Percentiles rank a stretch among this genome's conserved stretches.
Conservation (phyloP, 164 flowering plant genomes). For the Chimonanthus salicifolius region DNA sequence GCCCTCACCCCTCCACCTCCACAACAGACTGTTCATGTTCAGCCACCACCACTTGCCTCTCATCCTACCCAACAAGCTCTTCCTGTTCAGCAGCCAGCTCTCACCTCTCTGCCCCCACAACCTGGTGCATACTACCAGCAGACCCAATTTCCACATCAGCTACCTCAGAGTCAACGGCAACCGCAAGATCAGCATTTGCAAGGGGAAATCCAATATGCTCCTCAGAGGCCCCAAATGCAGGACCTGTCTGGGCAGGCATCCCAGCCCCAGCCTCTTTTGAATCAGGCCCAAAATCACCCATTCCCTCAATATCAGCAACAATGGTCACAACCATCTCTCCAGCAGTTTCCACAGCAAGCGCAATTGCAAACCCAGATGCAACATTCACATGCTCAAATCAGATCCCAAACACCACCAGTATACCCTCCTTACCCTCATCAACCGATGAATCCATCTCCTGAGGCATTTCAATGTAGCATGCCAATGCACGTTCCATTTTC, state of each 20-base stretch:
- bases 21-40: conserved; percentile 34
- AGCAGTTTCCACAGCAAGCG: conserved; percentile 29
- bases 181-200: conserved; percentile 51
- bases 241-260: conserved; percentile 36
- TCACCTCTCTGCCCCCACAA: conserved; percentile 41
- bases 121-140: conserved; percentile 57
- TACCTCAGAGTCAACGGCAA: conserved; percentile 29
- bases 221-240: conserved; percentile 44
- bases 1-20: too few species aligned
- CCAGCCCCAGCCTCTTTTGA: conserved; percentile 44
- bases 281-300: conserved; percentile 35
- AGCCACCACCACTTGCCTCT: conserved; percentile 30
- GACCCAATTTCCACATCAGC: conserved; percentile 37
- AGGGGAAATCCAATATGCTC: conserved; percentile 42
- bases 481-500: conserved; percentile 60
- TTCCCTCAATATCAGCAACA: conserved; percentile 55
- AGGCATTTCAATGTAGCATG: conserved; percentile 50
- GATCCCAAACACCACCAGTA: conserved; percentile 39
- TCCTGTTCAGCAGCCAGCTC: conserved; percentile 20
- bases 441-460: conserved; percentile 45
- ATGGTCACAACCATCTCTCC: conserved; percentile 56
- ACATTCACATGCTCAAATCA: conserved; percentile 45
- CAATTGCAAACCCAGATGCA: conserved; percentile 35
- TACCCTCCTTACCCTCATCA: conserved; percentile 56
- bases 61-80: conserved; percentile 42